These are phyloP conservation scores for Phytophthora vignae DNA, from an alignment of 352 stramenopile species.

Conservation along the genomic window DNA sequence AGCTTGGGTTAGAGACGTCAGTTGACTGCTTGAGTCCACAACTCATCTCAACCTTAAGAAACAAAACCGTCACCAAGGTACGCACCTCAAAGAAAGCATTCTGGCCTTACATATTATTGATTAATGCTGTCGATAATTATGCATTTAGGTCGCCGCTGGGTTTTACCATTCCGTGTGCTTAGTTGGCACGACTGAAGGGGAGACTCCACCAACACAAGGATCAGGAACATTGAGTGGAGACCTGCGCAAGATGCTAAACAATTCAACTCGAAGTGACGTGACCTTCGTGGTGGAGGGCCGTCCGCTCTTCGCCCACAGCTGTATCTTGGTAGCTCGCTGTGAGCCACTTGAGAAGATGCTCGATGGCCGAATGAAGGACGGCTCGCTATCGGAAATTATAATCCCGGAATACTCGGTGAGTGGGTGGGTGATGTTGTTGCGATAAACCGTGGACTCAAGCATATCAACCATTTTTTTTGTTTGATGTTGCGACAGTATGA, in stretches of 20 bases:
- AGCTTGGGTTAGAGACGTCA: constrained; percentile 84
- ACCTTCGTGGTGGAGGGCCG: constrained; percentile 84
- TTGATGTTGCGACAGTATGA: constrained; percentile 54
- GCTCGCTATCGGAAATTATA: constrained; percentile 63
- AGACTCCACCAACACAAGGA: constrained; percentile 19
- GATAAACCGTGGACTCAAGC: background rate
- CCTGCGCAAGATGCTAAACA: constrained; percentile 87
- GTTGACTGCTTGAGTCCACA: constrained; percentile 80
- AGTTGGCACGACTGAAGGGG: constrained; percentile 28
- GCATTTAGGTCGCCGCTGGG: constrained; percentile 81
- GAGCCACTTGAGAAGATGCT: constrained; percentile 93
- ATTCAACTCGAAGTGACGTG: constrained; percentile 80
- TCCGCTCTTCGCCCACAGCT: constrained; percentile 81
- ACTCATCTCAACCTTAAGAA: constrained; percentile 69
- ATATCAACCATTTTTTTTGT: background rate
- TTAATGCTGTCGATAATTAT: background rate
- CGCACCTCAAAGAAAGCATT: too few species aligned
- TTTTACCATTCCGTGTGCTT: constrained; percentile 94
- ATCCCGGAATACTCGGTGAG: constrained; percentile 80
- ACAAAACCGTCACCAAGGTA: constrained; percentile 76
- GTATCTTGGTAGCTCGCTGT: constrained; percentile 89
- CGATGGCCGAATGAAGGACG: constrained; percentile 89
- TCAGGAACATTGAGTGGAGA: constrained; percentile 69
- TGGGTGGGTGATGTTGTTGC: constrained; percentile 7
- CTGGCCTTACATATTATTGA: too few species aligned